Conservation (phyloP, 2,329 filamentous ascomycete species). For the Neurospora sp. region DNA sequence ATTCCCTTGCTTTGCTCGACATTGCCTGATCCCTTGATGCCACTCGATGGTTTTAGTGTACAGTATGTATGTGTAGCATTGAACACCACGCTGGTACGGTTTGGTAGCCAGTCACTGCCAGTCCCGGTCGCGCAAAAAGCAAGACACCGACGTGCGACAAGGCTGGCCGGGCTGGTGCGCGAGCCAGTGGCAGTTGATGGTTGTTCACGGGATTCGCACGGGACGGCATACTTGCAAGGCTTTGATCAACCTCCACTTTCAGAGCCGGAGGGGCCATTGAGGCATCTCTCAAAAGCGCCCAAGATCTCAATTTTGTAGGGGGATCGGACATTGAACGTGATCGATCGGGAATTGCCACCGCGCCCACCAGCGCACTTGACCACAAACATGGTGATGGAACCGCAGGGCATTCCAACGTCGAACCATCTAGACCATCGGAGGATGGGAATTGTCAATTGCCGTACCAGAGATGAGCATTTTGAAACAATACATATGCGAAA, state of each 20-base stretch:
- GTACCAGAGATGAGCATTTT: not conserved
- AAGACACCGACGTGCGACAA: not conserved
- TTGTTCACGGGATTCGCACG: not conserved
- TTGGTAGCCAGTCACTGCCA: not conserved
- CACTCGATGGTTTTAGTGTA: too few relatives aligned
- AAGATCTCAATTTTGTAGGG: slow-evolving; percentile 2
- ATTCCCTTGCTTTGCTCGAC: too few relatives aligned
- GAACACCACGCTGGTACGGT: too few relatives aligned
- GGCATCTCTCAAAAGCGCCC: not conserved
- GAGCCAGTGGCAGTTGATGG: not conserved
- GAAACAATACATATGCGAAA: too few relatives aligned
- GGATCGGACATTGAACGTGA: not conserved
- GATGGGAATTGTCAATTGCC: not conserved
- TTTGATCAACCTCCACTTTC: not conserved
- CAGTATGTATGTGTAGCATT: too few relatives aligned
- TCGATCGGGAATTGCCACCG: not conserved
- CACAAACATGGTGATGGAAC: not conserved
- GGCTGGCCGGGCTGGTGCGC: not conserved
- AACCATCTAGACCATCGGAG: not conserved
- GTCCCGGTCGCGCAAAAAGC: not conserved
- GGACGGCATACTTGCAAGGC: not conserved
- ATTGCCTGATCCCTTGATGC: too few relatives aligned
- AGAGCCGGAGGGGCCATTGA: not conserved
- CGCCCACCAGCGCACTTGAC: not conserved
- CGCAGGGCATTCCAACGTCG: not conserved